Evolutionary conservation across 1,284 basidiomycete genomes (phyloP).

Genomic region (Rhodotorula mucilaginosa): DNA sequence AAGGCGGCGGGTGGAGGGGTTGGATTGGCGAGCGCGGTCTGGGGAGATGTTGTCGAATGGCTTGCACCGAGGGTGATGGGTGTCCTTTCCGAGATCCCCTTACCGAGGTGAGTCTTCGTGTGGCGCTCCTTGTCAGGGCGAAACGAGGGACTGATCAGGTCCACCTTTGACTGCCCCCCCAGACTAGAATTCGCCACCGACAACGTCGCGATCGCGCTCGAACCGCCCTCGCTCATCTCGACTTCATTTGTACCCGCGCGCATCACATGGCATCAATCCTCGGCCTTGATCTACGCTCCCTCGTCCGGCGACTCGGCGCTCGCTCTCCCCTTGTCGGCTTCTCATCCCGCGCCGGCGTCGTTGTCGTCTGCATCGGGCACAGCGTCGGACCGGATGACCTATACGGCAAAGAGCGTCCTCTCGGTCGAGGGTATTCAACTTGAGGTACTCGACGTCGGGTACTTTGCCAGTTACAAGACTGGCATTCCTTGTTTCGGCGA

Average conservation of each 20-base stretch:
- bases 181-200: conserved; percentile 52
- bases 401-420: conserved; percentile 12
- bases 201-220: conserved; percentile 32
- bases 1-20: conserved; percentile 8
- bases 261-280: conserved; percentile 45
- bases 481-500: conserved; percentile 38
- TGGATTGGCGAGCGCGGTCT: conserved; percentile 4
- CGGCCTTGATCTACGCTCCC: conserved; percentile 51
- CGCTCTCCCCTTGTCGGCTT: conserved; percentile 19
- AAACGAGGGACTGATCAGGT: too few relatives aligned
- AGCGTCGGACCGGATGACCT: neutral
- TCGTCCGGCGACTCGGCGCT: conserved; percentile 32
- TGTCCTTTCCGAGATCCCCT: conserved; percentile 52
- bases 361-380: too few relatives aligned
- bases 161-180: too few relatives aligned
- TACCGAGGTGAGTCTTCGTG: conserved; percentile 43
- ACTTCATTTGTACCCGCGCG: conserved; percentile 53
- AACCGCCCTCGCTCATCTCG: conserved; percentile 28
- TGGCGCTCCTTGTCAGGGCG: neutral
- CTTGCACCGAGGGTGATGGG: conserved; percentile 51
- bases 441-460: conserved; percentile 52
- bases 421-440: conserved; percentile 21
- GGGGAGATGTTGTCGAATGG: conserved; percentile 51
- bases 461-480: conserved; percentile 48
- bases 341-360: neutral